phyloP scores from a whole-genome alignment of 257 asterid genomes.

The Agastache rugosa region DNA sequence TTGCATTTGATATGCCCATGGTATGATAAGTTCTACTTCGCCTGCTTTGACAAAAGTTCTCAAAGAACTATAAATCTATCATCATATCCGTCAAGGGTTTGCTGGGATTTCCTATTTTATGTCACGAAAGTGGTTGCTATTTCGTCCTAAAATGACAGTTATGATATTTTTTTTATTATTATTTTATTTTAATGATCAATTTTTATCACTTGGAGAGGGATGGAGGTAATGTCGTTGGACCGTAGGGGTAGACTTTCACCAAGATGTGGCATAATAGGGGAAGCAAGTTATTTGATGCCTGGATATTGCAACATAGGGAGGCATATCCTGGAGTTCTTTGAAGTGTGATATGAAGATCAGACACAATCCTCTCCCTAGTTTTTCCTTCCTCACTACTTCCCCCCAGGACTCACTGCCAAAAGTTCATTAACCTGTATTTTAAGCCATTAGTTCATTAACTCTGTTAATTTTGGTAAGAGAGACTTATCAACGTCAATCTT shows the following conservation, averaged over 20 bases:
- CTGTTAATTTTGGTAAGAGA: neutral
- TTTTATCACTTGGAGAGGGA: constrained; percentile 3
- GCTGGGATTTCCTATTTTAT: neutral
- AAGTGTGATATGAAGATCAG: neutral
- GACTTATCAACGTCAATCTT: neutral
- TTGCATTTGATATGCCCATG: constrained; percentile 92
- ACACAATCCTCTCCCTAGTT: neutral
- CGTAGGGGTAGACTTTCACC: neutral
- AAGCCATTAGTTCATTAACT: neutral
- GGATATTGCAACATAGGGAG: neutral
- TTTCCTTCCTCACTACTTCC: neutral
- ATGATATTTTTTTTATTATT: neutral
- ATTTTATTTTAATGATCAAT: neutral
- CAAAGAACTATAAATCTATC: neutral
- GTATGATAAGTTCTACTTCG: constrained; percentile 50
- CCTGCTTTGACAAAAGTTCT: neutral
- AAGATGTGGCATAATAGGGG: constrained; percentile 14
- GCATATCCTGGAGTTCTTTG: neutral
- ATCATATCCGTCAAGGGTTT: constrained; percentile 1
- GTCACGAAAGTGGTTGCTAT: neutral
- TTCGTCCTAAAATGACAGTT: neutral
- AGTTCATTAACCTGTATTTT: neutral
- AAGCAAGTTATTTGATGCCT: neutral
- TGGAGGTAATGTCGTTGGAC: neutral
- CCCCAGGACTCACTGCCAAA: neutral